A percentile compares a stretch with the other conserved stretches of the same genome.
These are phyloP conservation scores for Exophiala sideris DNA, from an alignment of 2,329 filamentous ascomycete genomes.

Conservation along the genomic window DNA sequence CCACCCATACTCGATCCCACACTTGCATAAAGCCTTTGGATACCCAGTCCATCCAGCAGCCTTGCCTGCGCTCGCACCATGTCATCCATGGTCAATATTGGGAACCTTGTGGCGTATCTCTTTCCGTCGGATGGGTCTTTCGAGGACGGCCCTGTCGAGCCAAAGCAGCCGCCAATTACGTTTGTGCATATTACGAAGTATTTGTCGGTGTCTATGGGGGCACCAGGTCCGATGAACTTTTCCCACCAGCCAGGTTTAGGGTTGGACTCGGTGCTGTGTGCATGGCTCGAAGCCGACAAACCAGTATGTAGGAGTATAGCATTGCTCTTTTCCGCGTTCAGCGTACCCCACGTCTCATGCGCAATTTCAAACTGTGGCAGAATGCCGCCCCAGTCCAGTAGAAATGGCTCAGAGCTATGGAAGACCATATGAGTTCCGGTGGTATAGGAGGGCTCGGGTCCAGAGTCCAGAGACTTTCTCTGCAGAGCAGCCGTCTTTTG, in stretches of 20 bases:
- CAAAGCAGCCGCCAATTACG: slow-evolving; percentile 92
- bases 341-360: slow-evolving; percentile 84
- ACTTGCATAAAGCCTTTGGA: slow-evolving; percentile 79
- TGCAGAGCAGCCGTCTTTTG: slow-evolving; percentile 68
- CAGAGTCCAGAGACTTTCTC: slow-evolving; percentile 61
- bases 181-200: slow-evolving; percentile 96
- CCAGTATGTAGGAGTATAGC: slow-evolving; percentile 91
- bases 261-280: slow-evolving; percentile 84
- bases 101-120: slow-evolving; percentile 89
- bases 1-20: slow-evolving; percentile 97
- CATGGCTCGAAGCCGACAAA: slow-evolving; percentile 94
- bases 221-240: slow-evolving; percentile 88
- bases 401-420: slow-evolving; percentile 68
- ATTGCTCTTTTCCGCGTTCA: slow-evolving; percentile 80
- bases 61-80: slow-evolving; percentile 97
- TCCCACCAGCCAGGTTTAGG: slow-evolving; percentile 97
- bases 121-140: slow-evolving; percentile 84
- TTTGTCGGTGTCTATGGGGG: slow-evolving; percentile 81
- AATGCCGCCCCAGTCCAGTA: slow-evolving; percentile 94
- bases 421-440: slow-evolving; percentile 78
- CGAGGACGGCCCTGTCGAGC: slow-evolving; percentile 85
- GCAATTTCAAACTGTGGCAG: slow-evolving; percentile 84
- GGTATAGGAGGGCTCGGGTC: slow-evolving; percentile 92
- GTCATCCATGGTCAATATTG: slow-evolving; percentile 91
- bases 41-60: slow-evolving; percentile 73